phyloP scores from a whole-genome alignment of 2,329 filamentous ascomycete species.

The Talaromyces sp. region DNA sequence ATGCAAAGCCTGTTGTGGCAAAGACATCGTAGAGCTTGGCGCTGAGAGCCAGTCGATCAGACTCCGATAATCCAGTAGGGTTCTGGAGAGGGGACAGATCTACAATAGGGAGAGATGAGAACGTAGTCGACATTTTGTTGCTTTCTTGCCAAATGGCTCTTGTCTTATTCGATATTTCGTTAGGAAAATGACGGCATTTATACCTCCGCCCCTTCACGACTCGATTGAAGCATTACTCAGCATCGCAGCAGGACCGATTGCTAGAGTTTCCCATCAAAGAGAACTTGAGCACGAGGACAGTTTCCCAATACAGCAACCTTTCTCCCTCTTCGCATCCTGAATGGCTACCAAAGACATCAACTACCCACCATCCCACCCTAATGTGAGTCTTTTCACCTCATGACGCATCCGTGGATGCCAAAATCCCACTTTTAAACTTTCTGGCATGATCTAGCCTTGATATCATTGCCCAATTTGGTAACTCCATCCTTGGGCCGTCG shows the following conservation, averaged over 20 bases:
- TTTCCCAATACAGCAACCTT: background rate
- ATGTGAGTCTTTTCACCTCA: background rate
- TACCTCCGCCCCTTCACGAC: background rate
- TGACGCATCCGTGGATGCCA: background rate
- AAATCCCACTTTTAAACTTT: background rate
- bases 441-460: background rate
- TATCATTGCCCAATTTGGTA: slow-evolving; percentile 6
- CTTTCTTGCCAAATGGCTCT: background rate
- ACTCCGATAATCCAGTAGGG: slow-evolving; percentile 23
- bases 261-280: background rate
- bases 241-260: background rate
- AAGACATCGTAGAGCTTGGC: slow-evolving; percentile 42
- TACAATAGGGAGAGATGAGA: slow-evolving; percentile 44
- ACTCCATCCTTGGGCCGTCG: background rate
- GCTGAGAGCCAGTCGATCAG: slow-evolving; percentile 33
- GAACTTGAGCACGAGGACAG: background rate
- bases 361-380: background rate
- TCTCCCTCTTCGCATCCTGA: background rate
- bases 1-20: slow-evolving; percentile 47
- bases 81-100: slow-evolving; percentile 37
- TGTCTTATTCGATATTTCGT: background rate
- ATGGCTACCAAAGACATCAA: background rate
- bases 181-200: background rate
- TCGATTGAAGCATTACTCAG: background rate
- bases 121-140: slow-evolving; percentile 39